phyloP scores from a whole-genome alignment of 2,329 filamentous ascomycete genomes.

The Cephalotrichum gorgonifer region DNA sequence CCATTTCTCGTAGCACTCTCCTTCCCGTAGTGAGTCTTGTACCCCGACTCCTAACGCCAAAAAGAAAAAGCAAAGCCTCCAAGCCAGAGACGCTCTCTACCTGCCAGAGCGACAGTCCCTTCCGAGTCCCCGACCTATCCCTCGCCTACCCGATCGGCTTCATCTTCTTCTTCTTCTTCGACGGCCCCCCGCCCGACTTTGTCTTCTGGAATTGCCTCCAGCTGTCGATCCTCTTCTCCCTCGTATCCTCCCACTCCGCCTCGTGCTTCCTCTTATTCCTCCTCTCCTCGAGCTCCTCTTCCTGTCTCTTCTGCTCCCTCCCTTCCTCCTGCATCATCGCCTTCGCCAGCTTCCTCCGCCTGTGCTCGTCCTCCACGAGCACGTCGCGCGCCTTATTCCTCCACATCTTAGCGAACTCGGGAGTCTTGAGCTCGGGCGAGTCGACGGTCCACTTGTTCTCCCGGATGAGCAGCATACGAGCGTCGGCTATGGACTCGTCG shows the following conservation, averaged over 20 bases:
- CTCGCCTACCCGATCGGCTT: slow-evolving; percentile 54
- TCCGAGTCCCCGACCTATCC: no score
- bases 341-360: slow-evolving; percentile 75
- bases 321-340: slow-evolving; percentile 96
- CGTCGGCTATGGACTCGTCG: slow-evolving; percentile 93
- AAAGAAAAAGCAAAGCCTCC: not conserved
- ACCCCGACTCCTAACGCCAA: not conserved
- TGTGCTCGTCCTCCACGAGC: slow-evolving; percentile 83
- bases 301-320: slow-evolving; percentile 72
- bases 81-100: not conserved
- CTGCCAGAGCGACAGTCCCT: no score
- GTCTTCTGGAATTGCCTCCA: slow-evolving; percentile 89
- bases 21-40: not conserved
- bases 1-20: not conserved
- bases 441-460: slow-evolving; percentile 91
- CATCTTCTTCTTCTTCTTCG: slow-evolving; percentile 56
- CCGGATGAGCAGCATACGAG: slow-evolving; percentile 86
- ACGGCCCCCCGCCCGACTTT: slow-evolving; percentile 36
- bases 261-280: slow-evolving; percentile 88
- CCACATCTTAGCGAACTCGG: slow-evolving; percentile 78
- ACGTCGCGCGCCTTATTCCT: slow-evolving; percentile 82
- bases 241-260: slow-evolving; percentile 86
- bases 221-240: slow-evolving; percentile 83
- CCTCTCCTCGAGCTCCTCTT: slow-evolving; percentile 71
- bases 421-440: slow-evolving; percentile 74